Conservation (phyloP, 768 basidiomycete genomes). For the Rhodotorula taiwanensis region DNA sequence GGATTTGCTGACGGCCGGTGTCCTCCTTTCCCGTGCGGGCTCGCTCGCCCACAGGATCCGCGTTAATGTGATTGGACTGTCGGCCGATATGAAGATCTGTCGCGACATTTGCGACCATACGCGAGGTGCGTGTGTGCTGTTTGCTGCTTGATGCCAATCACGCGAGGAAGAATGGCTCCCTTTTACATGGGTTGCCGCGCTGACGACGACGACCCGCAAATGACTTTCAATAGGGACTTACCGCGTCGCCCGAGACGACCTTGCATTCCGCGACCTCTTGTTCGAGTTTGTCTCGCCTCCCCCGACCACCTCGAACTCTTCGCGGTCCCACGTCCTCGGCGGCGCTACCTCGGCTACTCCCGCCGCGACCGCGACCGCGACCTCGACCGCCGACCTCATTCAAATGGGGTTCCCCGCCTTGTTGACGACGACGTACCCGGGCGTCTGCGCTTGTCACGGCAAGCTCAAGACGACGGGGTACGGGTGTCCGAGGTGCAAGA, state of each 20-base stretch:
- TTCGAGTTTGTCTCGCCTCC: slow-evolving; percentile 96
- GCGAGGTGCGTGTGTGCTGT: slow-evolving; percentile 76
- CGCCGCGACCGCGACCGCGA: slow-evolving; percentile 47
- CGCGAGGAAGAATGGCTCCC: too few relatives aligned
- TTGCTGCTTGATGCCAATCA: too few relatives aligned
- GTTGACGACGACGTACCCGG: slow-evolving; percentile 66
- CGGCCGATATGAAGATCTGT: slow-evolving; percentile 98
- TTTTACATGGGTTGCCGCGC: slow-evolving; percentile 47
- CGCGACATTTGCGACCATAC: slow-evolving; percentile 85
- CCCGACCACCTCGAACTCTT: slow-evolving; percentile 47
- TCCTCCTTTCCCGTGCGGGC: too few relatives aligned
- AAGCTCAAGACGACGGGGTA: slow-evolving; percentile 88
- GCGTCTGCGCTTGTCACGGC: slow-evolving; percentile 88
- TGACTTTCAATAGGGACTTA: slow-evolving; percentile 59
- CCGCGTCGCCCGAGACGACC: slow-evolving; percentile 96
- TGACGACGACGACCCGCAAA: too few relatives aligned
- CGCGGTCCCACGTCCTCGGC: slow-evolving; percentile 38
- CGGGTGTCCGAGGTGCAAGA: slow-evolving; percentile 84
- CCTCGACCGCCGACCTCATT: slow-evolving; percentile 68
- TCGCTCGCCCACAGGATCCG: too few relatives aligned
- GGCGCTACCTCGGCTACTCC: slow-evolving; percentile 53
- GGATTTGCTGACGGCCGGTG: too few relatives aligned
- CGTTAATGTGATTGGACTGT: slow-evolving; percentile 84
- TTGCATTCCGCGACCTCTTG: slow-evolving; percentile 88
- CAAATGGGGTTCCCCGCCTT: slow-evolving; percentile 99